Percentiles rank a stretch among this genome's conserved stretches.
phyloP scores from a whole-genome alignment of 2,329 filamentous ascomycete species.

The Metarhizium anisopliae region DNA sequence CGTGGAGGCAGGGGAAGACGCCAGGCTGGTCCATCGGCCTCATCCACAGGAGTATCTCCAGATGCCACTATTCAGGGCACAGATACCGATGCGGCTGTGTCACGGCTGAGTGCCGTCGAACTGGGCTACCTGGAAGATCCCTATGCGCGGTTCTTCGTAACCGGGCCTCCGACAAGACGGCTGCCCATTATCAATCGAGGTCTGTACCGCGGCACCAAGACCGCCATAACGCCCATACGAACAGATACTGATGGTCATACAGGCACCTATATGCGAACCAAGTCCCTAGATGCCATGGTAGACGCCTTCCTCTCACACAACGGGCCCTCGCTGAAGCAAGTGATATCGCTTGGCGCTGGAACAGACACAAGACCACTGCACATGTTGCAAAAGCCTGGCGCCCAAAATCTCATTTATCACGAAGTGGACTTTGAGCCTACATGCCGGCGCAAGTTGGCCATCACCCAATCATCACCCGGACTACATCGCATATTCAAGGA shows the following conservation, averaged over 20 bases:
- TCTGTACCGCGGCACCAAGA: slow-evolving; percentile 25
- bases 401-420: slow-evolving; percentile 60
- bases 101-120: slow-evolving; percentile 78
- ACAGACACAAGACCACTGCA: slow-evolving; percentile 87
- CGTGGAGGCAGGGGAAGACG: slow-evolving; percentile 28
- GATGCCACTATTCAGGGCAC: slow-evolving; percentile 80
- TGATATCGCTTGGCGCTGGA: slow-evolving; percentile 86
- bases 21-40: slow-evolving; percentile 23
- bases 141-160: slow-evolving; percentile 65
- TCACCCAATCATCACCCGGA: slow-evolving; percentile 36
- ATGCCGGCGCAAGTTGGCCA: slow-evolving; percentile 54
- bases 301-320: slow-evolving; percentile 53
- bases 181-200: slow-evolving; percentile 93
- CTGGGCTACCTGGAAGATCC: slow-evolving; percentile 77
- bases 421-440: slow-evolving; percentile 84
- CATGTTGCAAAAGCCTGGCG: slow-evolving; percentile 42
- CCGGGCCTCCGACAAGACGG: slow-evolving; percentile 49
- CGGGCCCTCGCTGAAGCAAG: slow-evolving; percentile 48
- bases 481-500: slow-evolving; percentile 31
- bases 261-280: slow-evolving; percentile 91
- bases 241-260: not conserved
- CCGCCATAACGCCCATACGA: no score
- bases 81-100: slow-evolving; percentile 84
- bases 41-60: slow-evolving; percentile 32
- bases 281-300: slow-evolving; percentile 72